Conservation (phyloP, 768 basidiomycete genomes). For the Boletus bicolor region DNA sequence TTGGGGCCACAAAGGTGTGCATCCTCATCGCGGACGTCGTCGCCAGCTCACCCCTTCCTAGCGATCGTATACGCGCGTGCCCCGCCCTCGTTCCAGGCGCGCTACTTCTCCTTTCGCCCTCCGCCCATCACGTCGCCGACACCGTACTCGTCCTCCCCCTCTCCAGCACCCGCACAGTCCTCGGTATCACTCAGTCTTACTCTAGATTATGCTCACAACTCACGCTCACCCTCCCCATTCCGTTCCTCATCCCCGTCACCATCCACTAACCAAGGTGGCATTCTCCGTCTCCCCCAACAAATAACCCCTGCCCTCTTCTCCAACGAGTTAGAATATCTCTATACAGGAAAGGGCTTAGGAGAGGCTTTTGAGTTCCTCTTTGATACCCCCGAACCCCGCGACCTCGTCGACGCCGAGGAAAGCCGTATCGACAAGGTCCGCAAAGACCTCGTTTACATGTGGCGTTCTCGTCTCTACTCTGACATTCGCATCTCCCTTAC, state of each 20-base stretch:
- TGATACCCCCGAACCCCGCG: conserved; percentile 48
- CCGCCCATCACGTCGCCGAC: conserved; percentile 49
- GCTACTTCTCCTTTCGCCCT: conserved; percentile 80
- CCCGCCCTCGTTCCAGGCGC: conserved; percentile 84
- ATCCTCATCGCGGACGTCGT: not conserved
- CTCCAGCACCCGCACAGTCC: conserved; percentile 54
- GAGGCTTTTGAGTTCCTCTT: conserved; percentile 87
- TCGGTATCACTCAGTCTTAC: conserved; percentile 54
- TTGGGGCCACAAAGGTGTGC: conserved; percentile 93
- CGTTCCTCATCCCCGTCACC: conserved; percentile 46
- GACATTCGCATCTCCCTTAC: conserved; percentile 83
- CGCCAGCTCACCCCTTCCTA: conserved; percentile 27
- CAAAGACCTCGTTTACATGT: conserved; percentile 95
- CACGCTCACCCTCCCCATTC: conserved; percentile 46
- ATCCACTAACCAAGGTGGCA: conserved; percentile 38
- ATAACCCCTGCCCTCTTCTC: conserved; percentile 81
- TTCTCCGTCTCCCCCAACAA: conserved; percentile 62
- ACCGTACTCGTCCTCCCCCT: conserved; percentile 49
- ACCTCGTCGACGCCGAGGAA: conserved; percentile 48
- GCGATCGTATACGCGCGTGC: conserved; percentile 95
- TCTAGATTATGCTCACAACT: conserved; percentile 39
- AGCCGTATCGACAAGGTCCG: conserved; percentile 78
- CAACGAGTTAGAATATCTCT: conserved; percentile 91
- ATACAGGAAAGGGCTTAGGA: conserved; percentile 87
- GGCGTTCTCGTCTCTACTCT: conserved; percentile 90